Base-by-base conservation (phyloP, 2,329 filamentous ascomycete species). In the Fusarium subglutinans region DNA sequence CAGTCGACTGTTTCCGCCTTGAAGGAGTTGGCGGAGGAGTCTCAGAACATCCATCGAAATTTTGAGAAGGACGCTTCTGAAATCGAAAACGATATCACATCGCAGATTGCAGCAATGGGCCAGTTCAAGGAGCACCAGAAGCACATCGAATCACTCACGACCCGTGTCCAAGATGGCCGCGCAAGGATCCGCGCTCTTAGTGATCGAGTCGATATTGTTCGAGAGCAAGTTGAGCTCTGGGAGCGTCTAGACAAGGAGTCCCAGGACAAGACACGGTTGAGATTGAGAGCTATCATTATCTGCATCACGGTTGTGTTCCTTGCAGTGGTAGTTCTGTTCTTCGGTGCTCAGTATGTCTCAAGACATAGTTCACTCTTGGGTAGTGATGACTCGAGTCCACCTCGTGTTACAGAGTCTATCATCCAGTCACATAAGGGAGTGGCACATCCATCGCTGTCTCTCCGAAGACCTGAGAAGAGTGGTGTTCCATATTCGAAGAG, bases 241-340 rank as follows among this genome's bases (percentile, higher is more conserved):
- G 91, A 93, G 80, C 86, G 85, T 63, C 87, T 89, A 4, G 93
- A 95, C 81, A 86, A 84, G 54, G 89, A 90, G 76, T 92, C 91
- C 86, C 89, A 93, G 81, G 90, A 92, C 77, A 89, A 86, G 76
- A 93, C 90, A n/a, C 84, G 90, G 69, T 86, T 84, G 79, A 87
- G 91, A 56, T 83, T 94, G 70, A 89, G 88, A 73, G 86, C 88
- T 26, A 83, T 92, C 53, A 94, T 91, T 90, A 86, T 90, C 44
- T 85, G 90, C 70, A 88, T 87, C 68, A 88, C 84, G 28, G 79
- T 85, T 14, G 67, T 87, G 40, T 79, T 84, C 9, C 84, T 92
- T 41, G 74, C 89, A 6, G 67, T 89, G 24, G 80, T 89, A 13
- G 74, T 89, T 30, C 80, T 86, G 40, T 70, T 86, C 51, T 69